phyloP scores from a whole-genome alignment of 495 filamentous ascomycete genomes.

The Pyronema omphalodes region DNA sequence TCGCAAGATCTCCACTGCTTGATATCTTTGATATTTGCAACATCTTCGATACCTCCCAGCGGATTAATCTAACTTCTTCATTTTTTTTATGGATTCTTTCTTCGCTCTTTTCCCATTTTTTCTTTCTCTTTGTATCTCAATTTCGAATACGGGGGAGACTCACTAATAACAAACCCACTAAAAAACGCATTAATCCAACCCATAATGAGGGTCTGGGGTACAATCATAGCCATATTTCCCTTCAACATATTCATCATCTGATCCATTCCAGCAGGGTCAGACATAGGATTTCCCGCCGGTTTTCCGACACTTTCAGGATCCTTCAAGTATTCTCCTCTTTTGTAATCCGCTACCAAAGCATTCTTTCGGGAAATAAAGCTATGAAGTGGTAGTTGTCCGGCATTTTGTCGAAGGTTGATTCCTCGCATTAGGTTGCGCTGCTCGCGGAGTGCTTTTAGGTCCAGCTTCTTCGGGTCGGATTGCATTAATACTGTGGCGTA shows the following conservation, averaged over 20 bases:
- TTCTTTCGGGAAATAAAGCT: constrained; percentile 64
- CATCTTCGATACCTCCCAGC: neutral
- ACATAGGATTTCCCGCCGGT: constrained; percentile 84
- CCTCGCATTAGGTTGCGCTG: constrained; percentile 74
- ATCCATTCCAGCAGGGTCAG: constrained; percentile 94
- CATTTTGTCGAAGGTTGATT: constrained; percentile 67
- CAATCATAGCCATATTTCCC: constrained; percentile 99
- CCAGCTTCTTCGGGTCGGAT: constrained; percentile 62
- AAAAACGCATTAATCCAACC: constrained; percentile 99
- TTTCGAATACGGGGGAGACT: constrained; percentile 22
- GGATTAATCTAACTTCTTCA: neutral
- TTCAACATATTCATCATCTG: constrained; percentile 99
- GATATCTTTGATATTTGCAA: neutral
- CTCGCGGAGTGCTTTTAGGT: constrained; percentile 59
- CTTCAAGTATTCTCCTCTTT: constrained; percentile 73
- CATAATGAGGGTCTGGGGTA: constrained; percentile 97
- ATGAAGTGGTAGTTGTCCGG: constrained; percentile 48
- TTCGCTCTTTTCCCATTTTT: neutral
- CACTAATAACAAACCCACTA: constrained; percentile 90
- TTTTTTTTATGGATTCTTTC: neutral
- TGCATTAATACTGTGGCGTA: constrained; percentile 85
- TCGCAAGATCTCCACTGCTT: neutral
- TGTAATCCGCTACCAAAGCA: constrained; percentile 58
- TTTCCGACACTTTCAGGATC: constrained; percentile 71
- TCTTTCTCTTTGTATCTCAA: neutral